Percentiles rank a stretch among this genome's conserved stretches.
Evolutionary conservation across 352 stramenopile genomes (phyloP).

Genomic region (Phytophthora vignae): DNA sequence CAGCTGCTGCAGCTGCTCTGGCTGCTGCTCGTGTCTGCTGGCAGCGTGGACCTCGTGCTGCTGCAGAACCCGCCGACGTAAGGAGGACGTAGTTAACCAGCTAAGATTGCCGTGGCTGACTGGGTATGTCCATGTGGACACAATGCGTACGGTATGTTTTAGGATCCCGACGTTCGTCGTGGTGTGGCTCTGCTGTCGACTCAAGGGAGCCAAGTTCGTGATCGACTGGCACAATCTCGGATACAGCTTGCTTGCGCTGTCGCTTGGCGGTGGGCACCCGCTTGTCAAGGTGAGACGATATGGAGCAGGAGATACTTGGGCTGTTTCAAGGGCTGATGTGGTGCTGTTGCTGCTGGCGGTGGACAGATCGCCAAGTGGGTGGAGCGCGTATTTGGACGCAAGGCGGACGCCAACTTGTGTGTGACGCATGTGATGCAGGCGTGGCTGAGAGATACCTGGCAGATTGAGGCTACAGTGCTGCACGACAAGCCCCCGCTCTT

Average conservation of each 20-base stretch:
- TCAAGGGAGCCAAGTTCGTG: conserved; percentile 93
- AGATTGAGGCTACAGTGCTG: conserved; percentile 88
- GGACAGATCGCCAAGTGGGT: conserved; percentile 81
- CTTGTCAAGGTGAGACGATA: conserved; percentile 70
- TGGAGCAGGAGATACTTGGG: background rate
- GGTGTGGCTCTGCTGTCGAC: conserved; percentile 53
- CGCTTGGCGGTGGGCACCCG: conserved; percentile 58
- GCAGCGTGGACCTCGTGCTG: conserved; percentile 93
- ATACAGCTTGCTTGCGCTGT: conserved; percentile 96
- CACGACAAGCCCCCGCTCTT: conserved; percentile 96
- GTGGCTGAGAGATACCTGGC: conserved; percentile 93
- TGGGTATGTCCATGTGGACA: conserved; percentile 2
- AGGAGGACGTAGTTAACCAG: background rate
- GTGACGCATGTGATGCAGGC: conserved; percentile 97
- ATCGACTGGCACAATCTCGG: conserved; percentile 99
- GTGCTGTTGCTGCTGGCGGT: conserved; percentile 11
- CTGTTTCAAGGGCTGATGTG: conserved; percentile 4
- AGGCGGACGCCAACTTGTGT: conserved; percentile 96
- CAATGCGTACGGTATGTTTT: conserved; percentile 1
- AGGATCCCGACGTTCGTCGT: conserved; percentile 96
- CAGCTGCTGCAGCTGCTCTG: conserved; percentile 64
- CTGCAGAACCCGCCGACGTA: conserved; percentile 98
- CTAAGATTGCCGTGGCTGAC: background rate
- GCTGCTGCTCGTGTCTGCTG: conserved; percentile 44
- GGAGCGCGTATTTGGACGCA: conserved; percentile 90